A percentile compares a stretch with the other conserved stretches of the same genome.
Conservation (phyloP, 2,329 filamentous ascomycete genomes). For the Colletotrichum phormii region DNA sequence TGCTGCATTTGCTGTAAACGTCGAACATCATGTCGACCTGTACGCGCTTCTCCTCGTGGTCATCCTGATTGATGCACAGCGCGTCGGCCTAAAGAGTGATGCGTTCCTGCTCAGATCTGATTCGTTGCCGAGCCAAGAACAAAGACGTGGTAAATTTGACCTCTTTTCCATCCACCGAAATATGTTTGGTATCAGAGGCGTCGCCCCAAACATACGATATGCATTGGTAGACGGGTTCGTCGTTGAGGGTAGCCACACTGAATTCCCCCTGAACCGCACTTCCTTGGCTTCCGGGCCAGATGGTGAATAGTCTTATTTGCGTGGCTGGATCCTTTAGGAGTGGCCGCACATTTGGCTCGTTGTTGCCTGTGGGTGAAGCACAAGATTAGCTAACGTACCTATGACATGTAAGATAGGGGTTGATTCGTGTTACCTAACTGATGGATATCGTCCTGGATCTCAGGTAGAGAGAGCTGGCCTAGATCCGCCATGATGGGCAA, state of each 20-base stretch:
- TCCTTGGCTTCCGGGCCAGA: background rate
- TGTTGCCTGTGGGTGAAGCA: background rate
- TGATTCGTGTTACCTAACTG: too few species aligned
- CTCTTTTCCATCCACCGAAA: background rate
- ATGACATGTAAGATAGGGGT: too few species aligned
- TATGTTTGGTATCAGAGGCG: background rate
- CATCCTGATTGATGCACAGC: constrained; percentile 10
- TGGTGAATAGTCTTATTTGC: background rate
- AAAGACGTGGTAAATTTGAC: background rate
- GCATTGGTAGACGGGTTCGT: background rate
- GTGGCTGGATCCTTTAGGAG: background rate
- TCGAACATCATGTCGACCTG: constrained; percentile 24
- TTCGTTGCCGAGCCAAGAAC: background rate
- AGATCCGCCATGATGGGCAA: too few species aligned
- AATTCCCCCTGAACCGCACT: background rate
- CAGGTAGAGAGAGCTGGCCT: too few species aligned
- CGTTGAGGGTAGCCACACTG: background rate
- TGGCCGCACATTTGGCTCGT: background rate
- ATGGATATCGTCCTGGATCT: too few species aligned
- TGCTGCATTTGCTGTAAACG: background rate
- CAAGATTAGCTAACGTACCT: too few species aligned
- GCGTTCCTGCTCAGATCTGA: background rate
- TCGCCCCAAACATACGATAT: constrained; percentile 23
- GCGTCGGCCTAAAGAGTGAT: constrained; percentile 6
- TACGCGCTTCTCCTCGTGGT: background rate